phyloP scores from a whole-genome alignment of 2,329 filamentous ascomycete genomes.

The Colletotrichum chlorophyti region DNA sequence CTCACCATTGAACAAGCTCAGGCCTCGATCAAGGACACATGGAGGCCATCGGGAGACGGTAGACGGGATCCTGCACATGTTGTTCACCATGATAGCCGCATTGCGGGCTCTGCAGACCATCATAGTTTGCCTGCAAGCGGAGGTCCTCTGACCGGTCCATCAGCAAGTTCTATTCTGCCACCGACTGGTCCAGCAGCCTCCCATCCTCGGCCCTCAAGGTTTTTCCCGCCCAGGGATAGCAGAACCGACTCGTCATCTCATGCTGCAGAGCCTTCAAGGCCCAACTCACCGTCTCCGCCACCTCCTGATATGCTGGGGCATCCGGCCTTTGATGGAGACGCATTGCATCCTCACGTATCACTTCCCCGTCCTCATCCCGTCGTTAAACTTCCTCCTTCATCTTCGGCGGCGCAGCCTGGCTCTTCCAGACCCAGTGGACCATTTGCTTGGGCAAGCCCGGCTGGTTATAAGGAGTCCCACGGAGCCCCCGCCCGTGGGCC shows the following conservation, averaged over 20 bases:
- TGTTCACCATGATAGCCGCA: constrained; percentile 33
- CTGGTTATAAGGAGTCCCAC: constrained; percentile 38
- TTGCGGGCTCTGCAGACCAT: background rate
- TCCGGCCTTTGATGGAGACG: constrained; percentile 74
- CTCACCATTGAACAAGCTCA: constrained; percentile 52
- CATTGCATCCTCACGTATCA: constrained; percentile 69
- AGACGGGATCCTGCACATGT: constrained; percentile 40
- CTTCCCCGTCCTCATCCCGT: constrained; percentile 75
- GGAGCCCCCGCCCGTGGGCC: constrained; percentile 9
- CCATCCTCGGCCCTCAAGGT: constrained; percentile 61
- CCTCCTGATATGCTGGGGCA: constrained; percentile 75
- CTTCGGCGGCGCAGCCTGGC: constrained; percentile 45
- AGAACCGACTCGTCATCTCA: constrained; percentile 47
- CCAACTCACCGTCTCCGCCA: constrained; percentile 71
- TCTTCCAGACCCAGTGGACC: constrained; percentile 34
- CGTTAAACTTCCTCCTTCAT: constrained; percentile 78
- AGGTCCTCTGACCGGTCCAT: background rate
- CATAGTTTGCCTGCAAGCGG: background rate
- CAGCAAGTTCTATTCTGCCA: constrained; percentile 33
- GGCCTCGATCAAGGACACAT: constrained; percentile 59
- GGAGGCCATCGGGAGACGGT: constrained; percentile 53
- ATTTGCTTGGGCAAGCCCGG: constrained; percentile 44
- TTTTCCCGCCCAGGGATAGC: constrained; percentile 64
- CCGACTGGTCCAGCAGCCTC: constrained; percentile 42
- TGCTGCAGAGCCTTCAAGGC: constrained; percentile 46